These are phyloP conservation scores for Leccinum disarticulatum DNA, from an alignment of 768 basidiomycete genomes.

Conservation along the genomic window DNA sequence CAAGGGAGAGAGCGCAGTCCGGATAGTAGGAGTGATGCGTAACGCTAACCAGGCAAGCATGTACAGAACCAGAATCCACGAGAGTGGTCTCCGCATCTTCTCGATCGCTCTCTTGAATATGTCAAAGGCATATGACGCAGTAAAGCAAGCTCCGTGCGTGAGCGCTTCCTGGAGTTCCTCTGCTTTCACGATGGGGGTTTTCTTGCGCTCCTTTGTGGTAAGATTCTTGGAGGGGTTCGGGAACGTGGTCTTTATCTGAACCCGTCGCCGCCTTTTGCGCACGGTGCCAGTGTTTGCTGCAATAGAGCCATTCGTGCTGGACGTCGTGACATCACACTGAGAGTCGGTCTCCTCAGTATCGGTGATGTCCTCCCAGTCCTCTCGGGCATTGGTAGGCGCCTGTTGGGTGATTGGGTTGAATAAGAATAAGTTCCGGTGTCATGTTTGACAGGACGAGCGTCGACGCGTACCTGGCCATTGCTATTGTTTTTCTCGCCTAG, in stretches of 20 bases:
- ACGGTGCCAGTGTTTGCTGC: constrained; percentile 9
- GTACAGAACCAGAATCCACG: constrained; percentile 50
- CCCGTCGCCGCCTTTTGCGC: constrained; percentile 31
- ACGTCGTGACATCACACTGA: constrained; percentile 5
- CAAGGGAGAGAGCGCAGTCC: constrained; percentile 52
- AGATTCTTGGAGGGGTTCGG: constrained; percentile 21
- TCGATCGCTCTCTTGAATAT: constrained; percentile 47
- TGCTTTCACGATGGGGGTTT: constrained; percentile 27
- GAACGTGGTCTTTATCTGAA: constrained; percentile 20
- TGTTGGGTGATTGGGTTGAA: background rate
- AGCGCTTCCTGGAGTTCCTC: constrained; percentile 25
- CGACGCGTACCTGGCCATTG: constrained; percentile 14
- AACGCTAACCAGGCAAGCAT: constrained; percentile 46
- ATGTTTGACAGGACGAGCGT: background rate
- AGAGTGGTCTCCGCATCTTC: constrained; percentile 56
- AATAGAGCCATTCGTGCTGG: constrained; percentile 9
- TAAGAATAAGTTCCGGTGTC: background rate
- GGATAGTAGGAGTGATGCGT: constrained; percentile 43
- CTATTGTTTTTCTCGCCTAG: background rate
- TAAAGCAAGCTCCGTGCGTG: constrained; percentile 25
- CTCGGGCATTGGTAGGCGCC: constrained; percentile 2
- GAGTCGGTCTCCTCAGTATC: constrained; percentile 17
- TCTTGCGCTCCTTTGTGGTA: constrained; percentile 26
- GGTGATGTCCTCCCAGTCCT: constrained; percentile 38
- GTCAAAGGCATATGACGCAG: constrained; percentile 44